These are phyloP conservation scores for Paxillus rubicundulus DNA, from an alignment of 768 basidiomycete species.

Conservation along the genomic window DNA sequence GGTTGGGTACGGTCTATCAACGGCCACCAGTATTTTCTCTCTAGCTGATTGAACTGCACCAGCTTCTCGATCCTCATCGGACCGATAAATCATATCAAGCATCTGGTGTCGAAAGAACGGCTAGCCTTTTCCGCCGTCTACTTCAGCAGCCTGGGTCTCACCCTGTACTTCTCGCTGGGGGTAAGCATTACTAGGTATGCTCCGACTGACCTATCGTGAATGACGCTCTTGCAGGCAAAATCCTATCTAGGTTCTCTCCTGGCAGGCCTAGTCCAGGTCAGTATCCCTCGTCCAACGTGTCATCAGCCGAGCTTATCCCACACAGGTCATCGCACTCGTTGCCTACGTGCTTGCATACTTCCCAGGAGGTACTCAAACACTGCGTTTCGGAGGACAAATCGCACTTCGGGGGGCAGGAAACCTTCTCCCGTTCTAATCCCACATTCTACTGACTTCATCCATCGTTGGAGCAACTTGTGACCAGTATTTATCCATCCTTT, in stretches of 20 bases:
- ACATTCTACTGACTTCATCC: background rate
- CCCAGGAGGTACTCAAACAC: conserved; percentile 82
- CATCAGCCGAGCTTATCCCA: background rate
- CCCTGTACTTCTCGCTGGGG: conserved; percentile 88
- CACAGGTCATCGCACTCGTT: conserved; percentile 75
- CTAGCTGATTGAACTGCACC: background rate
- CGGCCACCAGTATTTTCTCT: background rate
- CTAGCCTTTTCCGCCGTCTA: conserved; percentile 85
- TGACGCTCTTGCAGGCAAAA: conserved; percentile 50
- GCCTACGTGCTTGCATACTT: conserved; percentile 94
- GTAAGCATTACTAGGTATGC: conserved; percentile 43
- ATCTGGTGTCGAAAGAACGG: conserved; percentile 77
- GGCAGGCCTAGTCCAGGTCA: conserved; percentile 76
- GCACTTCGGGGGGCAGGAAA: conserved; percentile 82
- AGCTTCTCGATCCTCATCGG: conserved; percentile 87
- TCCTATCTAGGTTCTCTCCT: conserved; percentile 87
- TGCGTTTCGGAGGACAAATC: conserved; percentile 76
- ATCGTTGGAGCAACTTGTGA: background rate
- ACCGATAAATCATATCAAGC: conserved; percentile 89
- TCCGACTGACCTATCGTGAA: background rate
- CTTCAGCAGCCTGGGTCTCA: conserved; percentile 77
- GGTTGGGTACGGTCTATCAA: conserved; percentile 66
- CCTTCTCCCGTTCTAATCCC: conserved; percentile 68
- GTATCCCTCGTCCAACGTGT: conserved; percentile 6
- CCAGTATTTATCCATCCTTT: conserved; percentile 6